Conservation (phyloP, 352 stramenopile genomes). For the Elongisporangium undulatum region DNA sequence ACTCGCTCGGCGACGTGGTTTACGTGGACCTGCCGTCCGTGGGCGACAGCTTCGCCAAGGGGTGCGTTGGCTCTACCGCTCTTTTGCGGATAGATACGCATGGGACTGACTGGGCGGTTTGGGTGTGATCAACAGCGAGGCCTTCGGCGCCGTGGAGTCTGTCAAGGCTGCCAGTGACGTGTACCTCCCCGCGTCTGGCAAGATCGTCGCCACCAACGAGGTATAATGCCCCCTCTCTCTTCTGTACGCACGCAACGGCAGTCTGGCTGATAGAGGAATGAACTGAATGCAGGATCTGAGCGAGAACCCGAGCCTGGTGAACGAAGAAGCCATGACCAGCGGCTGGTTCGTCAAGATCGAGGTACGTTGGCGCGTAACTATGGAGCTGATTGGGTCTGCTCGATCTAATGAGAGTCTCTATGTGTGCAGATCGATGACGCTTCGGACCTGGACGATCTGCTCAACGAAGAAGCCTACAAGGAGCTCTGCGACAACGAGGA, state of each 20-base stretch:
- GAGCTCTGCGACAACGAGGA: constrained; percentile 84
- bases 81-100: background rate
- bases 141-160: constrained; percentile 97
- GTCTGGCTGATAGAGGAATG: constrained; percentile 5
- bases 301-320: constrained; percentile 83
- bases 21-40: constrained; percentile 96
- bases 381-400: constrained; percentile 4
- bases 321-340: constrained; percentile 78
- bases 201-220: constrained; percentile 94
- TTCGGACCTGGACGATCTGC: constrained; percentile 68
- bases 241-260: background rate
- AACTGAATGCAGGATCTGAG: constrained; percentile 45
- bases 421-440: constrained; percentile 51
- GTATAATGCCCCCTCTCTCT: constrained; percentile 11
- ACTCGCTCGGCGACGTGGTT: constrained; percentile 96
- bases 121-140: constrained; percentile 53
- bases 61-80: constrained; percentile 35
- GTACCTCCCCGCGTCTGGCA: constrained; percentile 93
- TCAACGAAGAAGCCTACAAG: constrained; percentile 84
- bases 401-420: background rate
- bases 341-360: constrained; percentile 91
- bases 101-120: constrained; percentile 2
- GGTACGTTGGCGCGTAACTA: constrained; percentile 22
- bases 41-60: constrained; percentile 92
- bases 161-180: constrained; percentile 98